Percentiles rank a stretch among this genome's conserved stretches.
phyloP scores from a whole-genome alignment of 2,329 filamentous ascomycete species.

The Fusarium sp. region DNA sequence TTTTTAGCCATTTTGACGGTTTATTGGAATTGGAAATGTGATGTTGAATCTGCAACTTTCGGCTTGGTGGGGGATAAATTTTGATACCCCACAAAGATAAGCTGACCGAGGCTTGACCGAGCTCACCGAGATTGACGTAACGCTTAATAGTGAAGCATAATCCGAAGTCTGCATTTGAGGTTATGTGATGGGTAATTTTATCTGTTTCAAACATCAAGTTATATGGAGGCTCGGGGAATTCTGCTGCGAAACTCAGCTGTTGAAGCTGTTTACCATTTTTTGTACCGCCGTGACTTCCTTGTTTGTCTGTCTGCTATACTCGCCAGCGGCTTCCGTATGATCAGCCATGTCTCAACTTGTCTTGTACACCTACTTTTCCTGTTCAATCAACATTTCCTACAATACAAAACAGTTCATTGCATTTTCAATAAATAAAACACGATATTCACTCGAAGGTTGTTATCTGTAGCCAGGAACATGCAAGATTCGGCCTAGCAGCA shows the following conservation, averaged over 20 bases:
- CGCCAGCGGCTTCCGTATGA: neutral
- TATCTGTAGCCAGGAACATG: neutral
- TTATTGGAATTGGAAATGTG: slow-evolving; percentile 13
- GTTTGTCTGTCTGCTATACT: neutral
- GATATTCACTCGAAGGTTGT: neutral
- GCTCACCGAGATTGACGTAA: slow-evolving; percentile 30
- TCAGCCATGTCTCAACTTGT: slow-evolving; percentile 19
- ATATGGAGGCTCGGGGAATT: too few relatives aligned
- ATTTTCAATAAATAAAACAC: neutral
- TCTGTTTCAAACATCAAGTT: too few relatives aligned
- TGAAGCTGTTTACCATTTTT: neutral
- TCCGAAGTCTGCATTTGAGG: neutral
- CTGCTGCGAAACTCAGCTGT: too few relatives aligned
- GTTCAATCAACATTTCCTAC: neutral
- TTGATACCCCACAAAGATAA: slow-evolving; percentile 48
- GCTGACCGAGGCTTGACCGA: slow-evolving; percentile 44
- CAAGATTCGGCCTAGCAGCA: slow-evolving; percentile 16
- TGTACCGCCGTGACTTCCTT: neutral
- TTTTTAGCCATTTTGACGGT: slow-evolving; percentile 51
- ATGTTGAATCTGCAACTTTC: slow-evolving; percentile 35
- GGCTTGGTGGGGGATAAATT: slow-evolving; percentile 45
- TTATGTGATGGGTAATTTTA: too few relatives aligned
- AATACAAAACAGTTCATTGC: neutral
- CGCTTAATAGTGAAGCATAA: neutral
- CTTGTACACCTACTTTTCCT: slow-evolving; percentile 11